Conservation (phyloP, 805 yeast genomes). For the Candida jianshihensis region DNA sequence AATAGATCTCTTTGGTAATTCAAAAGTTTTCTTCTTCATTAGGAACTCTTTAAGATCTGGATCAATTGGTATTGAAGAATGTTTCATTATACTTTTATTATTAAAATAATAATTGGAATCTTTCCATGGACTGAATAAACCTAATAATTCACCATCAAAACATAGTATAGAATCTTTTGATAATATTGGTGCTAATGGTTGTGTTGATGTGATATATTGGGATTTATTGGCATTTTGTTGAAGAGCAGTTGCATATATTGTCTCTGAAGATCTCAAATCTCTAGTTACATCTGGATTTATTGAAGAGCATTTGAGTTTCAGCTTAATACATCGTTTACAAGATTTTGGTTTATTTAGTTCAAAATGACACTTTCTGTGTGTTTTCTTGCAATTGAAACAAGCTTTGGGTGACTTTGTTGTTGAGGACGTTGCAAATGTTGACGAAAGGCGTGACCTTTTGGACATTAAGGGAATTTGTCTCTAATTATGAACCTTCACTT, state of each 20-base stretch:
- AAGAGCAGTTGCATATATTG: conserved; percentile 5
- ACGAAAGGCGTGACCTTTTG: not conserved
- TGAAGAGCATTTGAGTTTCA: conserved; percentile 1
- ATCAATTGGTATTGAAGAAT: conserved; percentile 1
- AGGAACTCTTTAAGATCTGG: conserved; percentile 3
- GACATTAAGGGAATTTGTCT: not conserved
- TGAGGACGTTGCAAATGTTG: not conserved
- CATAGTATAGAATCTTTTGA: conserved; percentile 7
- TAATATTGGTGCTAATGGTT: conserved; percentile 7
- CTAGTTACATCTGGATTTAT: not conserved
- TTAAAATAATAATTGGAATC: conserved; percentile 2
- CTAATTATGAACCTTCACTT: not conserved
- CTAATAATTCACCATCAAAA: conserved; percentile 9
- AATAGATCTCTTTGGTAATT: conserved; percentile 2
- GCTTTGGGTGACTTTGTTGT: not conserved
- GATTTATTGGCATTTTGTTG: conserved; percentile 4
- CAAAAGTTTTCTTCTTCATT: conserved; percentile 5
- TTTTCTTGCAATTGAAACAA: not conserved
- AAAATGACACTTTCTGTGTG: not conserved
- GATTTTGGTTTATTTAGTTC: not conserved
- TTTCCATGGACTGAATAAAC: conserved; percentile 8
- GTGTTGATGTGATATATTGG: conserved; percentile 8
- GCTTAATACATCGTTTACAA: conserved; percentile 1
- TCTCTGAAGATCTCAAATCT: conserved; percentile 2
- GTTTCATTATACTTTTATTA: not conserved